Conservation (phyloP, 257 asterid species). For the Gynochthodes officinalis region DNA sequence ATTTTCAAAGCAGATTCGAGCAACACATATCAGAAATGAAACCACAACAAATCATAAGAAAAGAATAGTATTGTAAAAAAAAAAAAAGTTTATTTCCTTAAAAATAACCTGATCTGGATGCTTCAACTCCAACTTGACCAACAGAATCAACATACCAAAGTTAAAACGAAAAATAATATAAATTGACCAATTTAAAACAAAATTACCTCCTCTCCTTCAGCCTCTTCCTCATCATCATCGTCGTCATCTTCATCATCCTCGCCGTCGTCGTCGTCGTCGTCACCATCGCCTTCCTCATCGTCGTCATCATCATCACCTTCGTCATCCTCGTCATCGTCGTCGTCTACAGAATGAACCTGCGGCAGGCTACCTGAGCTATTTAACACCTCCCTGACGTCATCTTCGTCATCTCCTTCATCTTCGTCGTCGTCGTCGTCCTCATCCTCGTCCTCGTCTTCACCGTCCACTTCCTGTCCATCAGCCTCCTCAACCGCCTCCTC, state of each 20-base stretch:
- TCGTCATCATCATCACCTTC: conserved; percentile 20
- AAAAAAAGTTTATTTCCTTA: too few species aligned
- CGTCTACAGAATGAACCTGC: conserved; percentile 28
- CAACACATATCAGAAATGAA: not conserved
- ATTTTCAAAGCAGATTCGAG: not conserved
- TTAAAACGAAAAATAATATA: not conserved
- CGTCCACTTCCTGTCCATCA: conserved; percentile 51
- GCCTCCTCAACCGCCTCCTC: conserved; percentile 41
- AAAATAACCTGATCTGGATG: not conserved
- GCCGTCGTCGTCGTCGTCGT: conserved; percentile 20
- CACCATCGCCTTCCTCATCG: conserved; percentile 21
- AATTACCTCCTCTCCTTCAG: conserved; percentile 26
- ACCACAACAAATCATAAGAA: not conserved
- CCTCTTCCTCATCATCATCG: conserved; percentile 24
- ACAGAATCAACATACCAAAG: not conserved
- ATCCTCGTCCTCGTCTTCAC: conserved; percentile 38
- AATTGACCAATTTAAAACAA: not conserved
- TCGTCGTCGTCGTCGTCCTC: conserved; percentile 21
- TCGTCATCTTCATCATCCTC: conserved; percentile 10
- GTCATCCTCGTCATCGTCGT: conserved; percentile 37
- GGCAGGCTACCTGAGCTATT: conserved; percentile 28
- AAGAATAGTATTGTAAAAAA: too few species aligned
- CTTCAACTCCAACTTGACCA: not conserved
- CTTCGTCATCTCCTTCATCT: conserved; percentile 7
- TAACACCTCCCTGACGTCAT: conserved; percentile 21